Evolutionary conservation across 75 land plant genomes (phyloP).

Genomic region (Picea sitchensis): DNA sequence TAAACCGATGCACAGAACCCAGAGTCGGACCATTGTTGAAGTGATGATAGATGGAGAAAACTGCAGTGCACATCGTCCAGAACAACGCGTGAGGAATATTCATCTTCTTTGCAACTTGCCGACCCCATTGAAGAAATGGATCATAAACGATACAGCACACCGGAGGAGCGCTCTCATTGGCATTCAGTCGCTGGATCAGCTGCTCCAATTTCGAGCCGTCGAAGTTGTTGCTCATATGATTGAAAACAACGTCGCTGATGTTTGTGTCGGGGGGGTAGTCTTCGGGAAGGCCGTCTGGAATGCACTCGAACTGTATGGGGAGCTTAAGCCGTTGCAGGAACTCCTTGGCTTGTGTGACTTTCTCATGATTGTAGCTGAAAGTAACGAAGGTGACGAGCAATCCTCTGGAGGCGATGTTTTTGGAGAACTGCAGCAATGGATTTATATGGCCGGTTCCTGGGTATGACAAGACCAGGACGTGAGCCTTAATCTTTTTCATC

Average conservation of each 20-base stretch:
- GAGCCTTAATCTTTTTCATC: too few species aligned
- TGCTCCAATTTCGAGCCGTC: background rate
- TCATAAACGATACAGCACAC: constrained; percentile 4
- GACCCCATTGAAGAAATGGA: constrained; percentile 5
- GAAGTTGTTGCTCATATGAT: background rate
- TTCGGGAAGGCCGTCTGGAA: background rate
- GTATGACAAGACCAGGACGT: too few species aligned
- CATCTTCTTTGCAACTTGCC: background rate
- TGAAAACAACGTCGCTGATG: background rate
- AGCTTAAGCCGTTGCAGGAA: too few species aligned
- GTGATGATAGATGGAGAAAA: background rate
- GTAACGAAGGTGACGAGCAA: too few species aligned
- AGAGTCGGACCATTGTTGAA: background rate
- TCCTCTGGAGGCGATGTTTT: too few species aligned
- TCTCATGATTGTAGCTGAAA: too few species aligned
- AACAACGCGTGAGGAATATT: background rate
- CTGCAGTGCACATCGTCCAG: constrained; percentile 1
- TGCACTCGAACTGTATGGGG: too few species aligned
- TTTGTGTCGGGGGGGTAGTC: background rate
- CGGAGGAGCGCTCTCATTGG: background rate
- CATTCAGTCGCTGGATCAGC: background rate
- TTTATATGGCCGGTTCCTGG: too few species aligned
- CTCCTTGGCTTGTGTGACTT: too few species aligned
- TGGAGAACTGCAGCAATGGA: too few species aligned
- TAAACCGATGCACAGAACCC: background rate